Base-by-base conservation (phyloP, 2,329 filamentous ascomycete genomes). In the Fusarium pininemorale region DNA sequence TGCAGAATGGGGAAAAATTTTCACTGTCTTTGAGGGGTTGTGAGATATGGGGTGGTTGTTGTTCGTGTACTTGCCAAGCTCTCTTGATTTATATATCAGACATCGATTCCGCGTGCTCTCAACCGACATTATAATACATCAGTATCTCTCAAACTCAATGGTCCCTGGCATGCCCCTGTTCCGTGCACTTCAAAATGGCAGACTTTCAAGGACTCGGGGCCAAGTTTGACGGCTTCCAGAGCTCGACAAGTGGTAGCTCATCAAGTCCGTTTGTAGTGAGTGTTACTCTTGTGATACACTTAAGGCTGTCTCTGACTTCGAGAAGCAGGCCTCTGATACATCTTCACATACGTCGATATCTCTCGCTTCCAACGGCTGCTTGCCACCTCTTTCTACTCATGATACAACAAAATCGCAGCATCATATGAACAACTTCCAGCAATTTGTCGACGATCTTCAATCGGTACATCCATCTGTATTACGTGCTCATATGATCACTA, bases 341-440 rank as follows among this genome's bases (percentile, higher is more conserved):
- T 78, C 76, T 18, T 78, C 76, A 6, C 69, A 78, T 28, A 78
- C 76, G 35, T 78, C 76, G 6, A 38, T 78, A 15, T 78, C 76
- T 39, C 57, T 78, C 24, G 65, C 62, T 20, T 77, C 76, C 35
- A 71, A 76, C 42, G 63, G 70, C 26, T 77, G 62, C 22, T 66
- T 77, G 12, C 76, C 74, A 39, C 67, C 73, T 15, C 68, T 74
- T 18, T 63, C 74, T 20, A 78, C 76, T 7, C 76, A 78, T 67
- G 76, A 78, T 55, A 78, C 76, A 12, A 75, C 72, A 61, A 78
- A 69, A 47, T 78, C 76, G 13, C 74, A 78, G 16, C 74, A 78
- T 63, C 76, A 78, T 15, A 78, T 78, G 77, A 69, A 74, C 16
- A 64, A 74, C 37, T 59, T 78, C 14, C 60, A 75, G 26, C 51